Conservation (phyloP, 2,329 filamentous ascomycete species). For the Thelonectria blattea region DNA sequence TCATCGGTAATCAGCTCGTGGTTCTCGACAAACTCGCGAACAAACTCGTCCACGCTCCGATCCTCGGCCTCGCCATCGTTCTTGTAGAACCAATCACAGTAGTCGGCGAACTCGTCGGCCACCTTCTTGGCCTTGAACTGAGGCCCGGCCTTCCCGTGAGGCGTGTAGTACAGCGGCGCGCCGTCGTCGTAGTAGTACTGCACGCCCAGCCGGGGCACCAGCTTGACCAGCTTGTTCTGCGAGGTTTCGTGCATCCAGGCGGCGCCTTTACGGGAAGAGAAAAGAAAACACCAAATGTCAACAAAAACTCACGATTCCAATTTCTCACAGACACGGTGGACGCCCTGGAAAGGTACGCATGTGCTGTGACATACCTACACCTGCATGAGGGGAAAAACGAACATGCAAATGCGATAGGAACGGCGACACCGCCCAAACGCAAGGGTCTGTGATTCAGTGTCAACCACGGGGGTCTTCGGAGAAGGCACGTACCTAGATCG, state of each 20-base stretch:
- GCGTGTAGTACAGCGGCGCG: constrained; percentile 17
- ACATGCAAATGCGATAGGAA: constrained; percentile 17
- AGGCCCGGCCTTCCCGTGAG: constrained; percentile 13
- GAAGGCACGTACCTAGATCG: constrained; percentile 15
- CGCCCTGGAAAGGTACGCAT: constrained; percentile 17
- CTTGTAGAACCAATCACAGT: constrained; percentile 13
- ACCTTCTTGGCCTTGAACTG: constrained; percentile 23
- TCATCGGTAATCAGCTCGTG: constrained; percentile 19
- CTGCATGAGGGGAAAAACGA: constrained; percentile 1
- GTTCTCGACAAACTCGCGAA: constrained; percentile 15
- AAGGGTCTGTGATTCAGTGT: constrained; percentile 17
- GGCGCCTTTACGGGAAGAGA: constrained; percentile 13
- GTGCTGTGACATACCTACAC: constrained; percentile 14
- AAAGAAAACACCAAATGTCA: constrained; percentile 14
- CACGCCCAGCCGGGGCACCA: constrained; percentile 20
- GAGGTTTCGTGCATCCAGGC: constrained; percentile 22
- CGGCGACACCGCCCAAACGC: constrained; percentile 21
- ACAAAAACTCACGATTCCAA: constrained; percentile 15
- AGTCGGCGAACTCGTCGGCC: constrained; percentile 20
- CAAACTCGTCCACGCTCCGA: constrained; percentile 15
- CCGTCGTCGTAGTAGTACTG: constrained; percentile 23
- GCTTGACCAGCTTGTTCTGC: constrained; percentile 20
- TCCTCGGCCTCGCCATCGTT: constrained; percentile 12
- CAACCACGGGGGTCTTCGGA: constrained; percentile 3
- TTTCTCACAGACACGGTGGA: constrained; percentile 2